Evolutionary conservation across 352 stramenopile species (phyloP).

Genomic region (Lagenidium sp.): DNA sequence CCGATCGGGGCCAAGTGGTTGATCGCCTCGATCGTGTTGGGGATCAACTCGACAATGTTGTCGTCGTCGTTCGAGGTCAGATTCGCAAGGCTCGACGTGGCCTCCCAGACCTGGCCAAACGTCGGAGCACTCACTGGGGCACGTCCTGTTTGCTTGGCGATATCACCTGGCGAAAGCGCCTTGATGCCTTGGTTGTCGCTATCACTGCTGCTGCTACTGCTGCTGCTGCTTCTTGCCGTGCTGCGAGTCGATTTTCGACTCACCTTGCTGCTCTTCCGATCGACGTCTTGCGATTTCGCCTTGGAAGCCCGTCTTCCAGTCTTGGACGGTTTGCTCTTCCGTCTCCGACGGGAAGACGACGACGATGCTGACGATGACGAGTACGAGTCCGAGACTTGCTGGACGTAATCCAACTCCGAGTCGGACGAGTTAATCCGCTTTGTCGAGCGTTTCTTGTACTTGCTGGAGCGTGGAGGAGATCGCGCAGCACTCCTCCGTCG

Average conservation of each 20-base stretch:
- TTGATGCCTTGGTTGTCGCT: neutral
- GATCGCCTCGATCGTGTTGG: slow-evolving; percentile 6
- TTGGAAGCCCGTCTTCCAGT: too few relatives aligned
- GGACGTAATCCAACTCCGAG: too few relatives aligned
- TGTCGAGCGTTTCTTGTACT: too few relatives aligned
- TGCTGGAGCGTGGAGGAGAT: too few relatives aligned
- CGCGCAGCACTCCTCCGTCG: too few relatives aligned
- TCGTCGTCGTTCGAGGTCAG: slow-evolving; percentile 2
- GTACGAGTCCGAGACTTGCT: too few relatives aligned
- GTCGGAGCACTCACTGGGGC: slow-evolving; percentile 1
- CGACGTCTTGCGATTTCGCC: neutral
- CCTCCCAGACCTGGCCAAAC: slow-evolving; percentile 6
- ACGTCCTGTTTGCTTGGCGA: slow-evolving; percentile 7
- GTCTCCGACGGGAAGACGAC: too few relatives aligned
- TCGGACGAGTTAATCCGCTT: too few relatives aligned
- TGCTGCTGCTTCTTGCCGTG: neutral
- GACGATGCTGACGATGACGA: too few relatives aligned
- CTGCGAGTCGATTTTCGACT: neutral
- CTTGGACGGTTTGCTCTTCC: too few relatives aligned
- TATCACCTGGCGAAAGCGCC: slow-evolving; percentile 7
- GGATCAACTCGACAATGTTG: neutral
- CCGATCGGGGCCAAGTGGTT: slow-evolving; percentile 12
- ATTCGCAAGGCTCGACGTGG: slow-evolving; percentile 4
- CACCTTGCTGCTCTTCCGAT: neutral
- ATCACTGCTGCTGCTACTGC: too few relatives aligned